These are phyloP conservation scores for Stropharia rugosoannulata DNA, from an alignment of 768 basidiomycete species.

Conservation along the genomic window DNA sequence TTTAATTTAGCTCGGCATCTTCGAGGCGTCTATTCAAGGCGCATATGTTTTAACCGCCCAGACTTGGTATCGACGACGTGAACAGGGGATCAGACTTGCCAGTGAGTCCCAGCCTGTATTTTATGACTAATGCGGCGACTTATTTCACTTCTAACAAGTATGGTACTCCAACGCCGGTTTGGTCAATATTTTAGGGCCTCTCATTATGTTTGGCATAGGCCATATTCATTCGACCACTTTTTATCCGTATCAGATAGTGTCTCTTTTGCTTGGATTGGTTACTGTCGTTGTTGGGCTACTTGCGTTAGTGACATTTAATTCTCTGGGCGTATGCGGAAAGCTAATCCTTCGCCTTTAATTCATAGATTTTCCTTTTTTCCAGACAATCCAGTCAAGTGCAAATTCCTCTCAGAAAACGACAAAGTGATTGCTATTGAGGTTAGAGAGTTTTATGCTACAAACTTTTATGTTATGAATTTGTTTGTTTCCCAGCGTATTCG, in stretches of 20 bases:
- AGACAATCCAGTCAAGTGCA: slow-evolving; percentile 29
- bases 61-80: slow-evolving; percentile 34
- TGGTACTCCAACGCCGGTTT: slow-evolving; percentile 31
- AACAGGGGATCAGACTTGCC: slow-evolving; percentile 32
- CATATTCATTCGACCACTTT: slow-evolving; percentile 26
- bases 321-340: background rate
- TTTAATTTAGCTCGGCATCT: slow-evolving; percentile 27
- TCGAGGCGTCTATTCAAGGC: slow-evolving; percentile 30
- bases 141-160: slow-evolving; percentile 16
- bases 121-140: background rate
- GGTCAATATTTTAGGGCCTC: slow-evolving; percentile 33
- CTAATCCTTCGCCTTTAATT: background rate
- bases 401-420: slow-evolving; percentile 28
- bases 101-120: slow-evolving; percentile 13
- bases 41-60: slow-evolving; percentile 31
- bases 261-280: slow-evolving; percentile 25
- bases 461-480: background rate
- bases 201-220: slow-evolving; percentile 34
- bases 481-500: slow-evolving; percentile 22
- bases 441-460: background rate
- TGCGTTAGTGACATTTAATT: slow-evolving; percentile 15
- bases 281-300: slow-evolving; percentile 25
- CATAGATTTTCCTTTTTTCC: slow-evolving; percentile 32
- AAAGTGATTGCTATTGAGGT: slow-evolving; percentile 33
- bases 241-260: slow-evolving; percentile 29